Evolutionary conservation across 495 filamentous ascomycete species (phyloP), one percentile per base, ranked within the genome.

Genomic region (Chaetomidium leptoderma): DNA sequence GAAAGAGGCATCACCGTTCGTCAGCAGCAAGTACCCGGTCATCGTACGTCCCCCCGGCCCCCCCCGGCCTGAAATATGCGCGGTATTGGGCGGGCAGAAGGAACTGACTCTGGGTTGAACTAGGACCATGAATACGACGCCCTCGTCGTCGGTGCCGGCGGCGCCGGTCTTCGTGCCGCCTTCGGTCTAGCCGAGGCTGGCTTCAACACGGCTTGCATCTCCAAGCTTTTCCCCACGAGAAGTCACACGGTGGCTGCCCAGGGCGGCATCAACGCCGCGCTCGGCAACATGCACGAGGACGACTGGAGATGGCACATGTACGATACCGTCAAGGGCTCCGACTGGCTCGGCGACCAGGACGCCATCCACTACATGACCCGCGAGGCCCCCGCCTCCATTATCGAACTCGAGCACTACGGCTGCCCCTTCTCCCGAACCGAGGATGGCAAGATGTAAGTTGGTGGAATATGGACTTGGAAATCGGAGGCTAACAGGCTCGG

Each of bases 301-400:
- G 92, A 97, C 79, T 97, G 92, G 92, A 86, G 92, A 74, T 97
- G 92, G 92, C 92, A 97, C 79, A 97, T 97, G 92, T 97, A 97
- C 80, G 92, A 97, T 75, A 97, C 92, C 45, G 92, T 97, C 60
- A 97, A 97, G 80, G 92, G 92, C 66, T 95, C 89, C 53, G 92
- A 97, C 81, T 97, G 92, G 92, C 83, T 97, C 32, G 92, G 92
- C 72, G 92, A 97, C 76, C 92, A 97, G 78, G 92, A 97, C 76
- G 92, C 92, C 49, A 97, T 97, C 70, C 92, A 97, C 75, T 97
- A 97, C 78, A 97, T 97, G 92, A 96, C 92, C 60, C 83, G 91
- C 60, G 93, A 97, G 74, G 92, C 92, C 21, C 91, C 92, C 24
- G 83, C 85, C 51, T 90, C 86, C 65, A 91, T 97, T 57, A 88